A percentile compares a stretch with the other conserved stretches of the same genome.
These are phyloP conservation scores for Carpinus fangiana DNA, from an alignment of 306 rosid genomes.

Conservation along the genomic window DNA sequence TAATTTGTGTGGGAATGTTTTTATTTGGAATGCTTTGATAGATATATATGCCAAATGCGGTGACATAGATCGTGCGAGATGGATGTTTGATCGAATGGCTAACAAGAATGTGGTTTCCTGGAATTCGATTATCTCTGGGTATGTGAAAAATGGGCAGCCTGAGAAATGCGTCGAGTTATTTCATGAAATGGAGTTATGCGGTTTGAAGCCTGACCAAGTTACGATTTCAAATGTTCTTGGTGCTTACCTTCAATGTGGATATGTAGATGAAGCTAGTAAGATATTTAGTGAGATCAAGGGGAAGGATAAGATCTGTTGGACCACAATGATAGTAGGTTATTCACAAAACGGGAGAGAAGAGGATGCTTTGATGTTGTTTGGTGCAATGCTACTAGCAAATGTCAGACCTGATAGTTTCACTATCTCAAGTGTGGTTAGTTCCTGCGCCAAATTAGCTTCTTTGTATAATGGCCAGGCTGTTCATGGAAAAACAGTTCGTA, in stretches of 20 bases:
- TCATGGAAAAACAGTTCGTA: conserved; percentile 36
- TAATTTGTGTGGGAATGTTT: conserved; percentile 22
- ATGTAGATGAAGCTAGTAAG: conserved; percentile 27
- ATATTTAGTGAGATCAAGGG: conserved; percentile 21
- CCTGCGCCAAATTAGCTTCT: conserved; percentile 33
- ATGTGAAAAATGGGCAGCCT: conserved; percentile 30
- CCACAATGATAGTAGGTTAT: conserved; percentile 32
- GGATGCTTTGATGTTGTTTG: conserved; percentile 39
- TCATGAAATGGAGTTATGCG: conserved; percentile 15
- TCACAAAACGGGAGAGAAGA: conserved; percentile 34
- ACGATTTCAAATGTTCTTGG: conserved; percentile 22
- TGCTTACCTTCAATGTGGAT: conserved; percentile 31
- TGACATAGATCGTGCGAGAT: conserved; percentile 34
- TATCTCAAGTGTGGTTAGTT: conserved; percentile 34
- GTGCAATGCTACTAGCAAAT: conserved; percentile 23
- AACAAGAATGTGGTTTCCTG: conserved; percentile 33
- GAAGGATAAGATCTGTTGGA: conserved; percentile 43
- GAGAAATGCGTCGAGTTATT: conserved; percentile 30
- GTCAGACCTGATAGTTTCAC: conserved; percentile 30
- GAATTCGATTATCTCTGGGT: conserved; percentile 36
- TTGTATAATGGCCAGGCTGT: conserved; percentile 26
- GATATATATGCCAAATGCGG: conserved; percentile 35
- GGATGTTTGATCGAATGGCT: conserved; percentile 30
- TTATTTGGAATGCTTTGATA: conserved; percentile 26
- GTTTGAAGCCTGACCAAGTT: conserved; percentile 34